phyloP scores from a whole-genome alignment of 768 basidiomycete species.

The Panaeolus cyanescens region DNA sequence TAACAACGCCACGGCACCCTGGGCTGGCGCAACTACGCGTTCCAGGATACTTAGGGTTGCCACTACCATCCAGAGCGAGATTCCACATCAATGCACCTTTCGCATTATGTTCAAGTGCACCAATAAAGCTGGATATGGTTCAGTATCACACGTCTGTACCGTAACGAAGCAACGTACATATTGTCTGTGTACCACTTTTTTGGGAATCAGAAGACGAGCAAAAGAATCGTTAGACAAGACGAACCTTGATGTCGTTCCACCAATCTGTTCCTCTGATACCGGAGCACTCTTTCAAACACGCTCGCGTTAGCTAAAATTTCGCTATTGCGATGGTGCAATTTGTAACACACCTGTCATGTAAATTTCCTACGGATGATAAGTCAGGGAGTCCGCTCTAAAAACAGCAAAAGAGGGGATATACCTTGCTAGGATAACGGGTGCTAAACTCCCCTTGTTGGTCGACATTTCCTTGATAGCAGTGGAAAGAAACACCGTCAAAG shows the following conservation, averaged over 20 bases:
- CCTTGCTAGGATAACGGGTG: conserved; percentile 53
- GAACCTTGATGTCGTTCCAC: conserved; percentile 77
- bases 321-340: not conserved
- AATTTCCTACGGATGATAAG: conserved; percentile 35
- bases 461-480: conserved; percentile 63
- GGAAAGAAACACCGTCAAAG: conserved; percentile 68
- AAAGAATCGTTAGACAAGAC: not conserved
- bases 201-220: not conserved
- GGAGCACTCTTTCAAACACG: conserved; percentile 49
- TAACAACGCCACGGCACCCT: conserved; percentile 66
- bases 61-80: conserved; percentile 59
- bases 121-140: conserved; percentile 18
- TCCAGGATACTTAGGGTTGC: conserved; percentile 61
- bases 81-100: conserved; percentile 70
- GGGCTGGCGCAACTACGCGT: conserved; percentile 56
- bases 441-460: conserved; percentile 56
- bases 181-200: conserved; percentile 65
- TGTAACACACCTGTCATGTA: conserved; percentile 39
- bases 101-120: conserved; percentile 38
- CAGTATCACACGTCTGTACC: not conserved
- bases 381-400: not conserved
- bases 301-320: not conserved
- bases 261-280: conserved; percentile 65
- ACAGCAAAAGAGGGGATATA: conserved; percentile 13
- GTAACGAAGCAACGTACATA: conserved; percentile 38